Conservation (phyloP, 805 yeast genomes). For the Teunomyces kruisii region DNA sequence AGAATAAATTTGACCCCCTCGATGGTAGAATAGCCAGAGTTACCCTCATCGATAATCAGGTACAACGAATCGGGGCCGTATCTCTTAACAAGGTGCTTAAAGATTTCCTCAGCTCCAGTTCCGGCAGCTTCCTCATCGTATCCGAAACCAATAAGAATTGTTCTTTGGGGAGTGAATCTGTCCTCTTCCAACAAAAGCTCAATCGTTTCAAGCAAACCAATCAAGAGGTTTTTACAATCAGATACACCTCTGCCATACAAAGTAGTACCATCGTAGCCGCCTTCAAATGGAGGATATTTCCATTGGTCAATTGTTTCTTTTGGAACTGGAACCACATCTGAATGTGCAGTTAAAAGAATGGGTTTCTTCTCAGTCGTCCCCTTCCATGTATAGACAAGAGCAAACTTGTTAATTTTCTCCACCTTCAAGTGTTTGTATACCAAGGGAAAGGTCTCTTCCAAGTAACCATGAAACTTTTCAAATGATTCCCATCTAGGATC, state of each 20-base stretch:
- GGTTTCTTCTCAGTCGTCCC: conserved; percentile 34
- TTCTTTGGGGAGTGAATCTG: conserved; percentile 41
- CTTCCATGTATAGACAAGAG: conserved; percentile 39
- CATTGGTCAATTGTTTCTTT: conserved; percentile 37
- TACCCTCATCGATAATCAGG: conserved; percentile 47
- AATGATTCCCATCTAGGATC: conserved; percentile 16
- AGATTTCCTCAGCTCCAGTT: conserved; percentile 36
- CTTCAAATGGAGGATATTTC: conserved; percentile 39
- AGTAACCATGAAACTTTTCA: conserved; percentile 27
- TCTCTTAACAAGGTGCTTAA: conserved; percentile 28
- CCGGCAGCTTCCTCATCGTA: conserved; percentile 53
- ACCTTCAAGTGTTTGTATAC: conserved; percentile 32
- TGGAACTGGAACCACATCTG: conserved; percentile 44
- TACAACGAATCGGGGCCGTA: conserved; percentile 45
- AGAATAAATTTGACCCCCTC: conserved; percentile 42
- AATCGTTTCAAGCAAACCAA: conserved; percentile 41
- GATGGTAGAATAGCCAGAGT: conserved; percentile 16
- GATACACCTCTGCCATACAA: conserved; percentile 36
- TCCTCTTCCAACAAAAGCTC: conserved; percentile 31
- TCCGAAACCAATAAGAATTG: conserved; percentile 48
- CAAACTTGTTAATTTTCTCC: conserved; percentile 35
- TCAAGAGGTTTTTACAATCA: conserved; percentile 43
- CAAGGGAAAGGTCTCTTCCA: conserved; percentile 32
- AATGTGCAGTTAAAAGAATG: conserved; percentile 38
- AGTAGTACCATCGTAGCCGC: conserved; percentile 30